A percentile compares a stretch with the other conserved stretches of the same genome.
Conservation (phyloP, 2,329 filamentous ascomycete genomes). For the Pyrenophora tritici-repentis region DNA sequence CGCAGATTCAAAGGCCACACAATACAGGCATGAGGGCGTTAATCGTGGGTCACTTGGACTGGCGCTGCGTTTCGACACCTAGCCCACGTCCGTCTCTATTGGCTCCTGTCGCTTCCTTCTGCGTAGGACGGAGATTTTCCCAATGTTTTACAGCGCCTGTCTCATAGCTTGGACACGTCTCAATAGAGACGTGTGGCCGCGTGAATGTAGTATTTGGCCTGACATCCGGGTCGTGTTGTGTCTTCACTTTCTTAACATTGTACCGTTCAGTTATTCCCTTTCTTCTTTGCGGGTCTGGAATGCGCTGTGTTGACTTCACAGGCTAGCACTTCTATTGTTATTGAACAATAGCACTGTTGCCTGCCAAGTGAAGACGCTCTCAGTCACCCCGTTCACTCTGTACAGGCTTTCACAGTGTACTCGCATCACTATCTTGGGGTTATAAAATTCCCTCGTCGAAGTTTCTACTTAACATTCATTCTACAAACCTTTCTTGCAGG, state of each 20-base stretch:
- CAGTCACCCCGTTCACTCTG: slow-evolving; percentile 22
- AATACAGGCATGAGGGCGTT: slow-evolving; percentile 43
- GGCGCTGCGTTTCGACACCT: slow-evolving; percentile 44
- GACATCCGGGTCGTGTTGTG: slow-evolving; percentile 20
- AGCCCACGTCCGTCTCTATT: slow-evolving; percentile 35
- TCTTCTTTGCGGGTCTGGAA: slow-evolving; percentile 21
- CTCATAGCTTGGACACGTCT: slow-evolving; percentile 36
- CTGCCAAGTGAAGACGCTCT: slow-evolving; percentile 30
- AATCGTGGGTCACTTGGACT: slow-evolving; percentile 37
- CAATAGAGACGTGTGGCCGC: slow-evolving; percentile 39
- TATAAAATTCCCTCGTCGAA: slow-evolving; percentile 4
- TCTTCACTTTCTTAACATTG: slow-evolving; percentile 20
- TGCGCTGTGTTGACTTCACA: slow-evolving; percentile 19
- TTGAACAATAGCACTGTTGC: slow-evolving; percentile 38
- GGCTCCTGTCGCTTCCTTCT: slow-evolving; percentile 36
- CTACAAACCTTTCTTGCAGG: slow-evolving; percentile 7
- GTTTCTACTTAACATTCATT: not conserved
- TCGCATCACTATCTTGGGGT: slow-evolving; percentile 10
- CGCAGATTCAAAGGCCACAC: slow-evolving; percentile 38
- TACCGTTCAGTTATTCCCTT: slow-evolving; percentile 14
- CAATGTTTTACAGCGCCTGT: slow-evolving; percentile 34
- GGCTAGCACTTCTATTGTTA: slow-evolving; percentile 16
- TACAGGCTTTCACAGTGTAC: slow-evolving; percentile 15
- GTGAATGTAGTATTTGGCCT: slow-evolving; percentile 19
- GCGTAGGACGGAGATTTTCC: slow-evolving; percentile 26